phyloP scores from a whole-genome alignment of 1,284 basidiomycete genomes.

The Pholiota adiposa region DNA sequence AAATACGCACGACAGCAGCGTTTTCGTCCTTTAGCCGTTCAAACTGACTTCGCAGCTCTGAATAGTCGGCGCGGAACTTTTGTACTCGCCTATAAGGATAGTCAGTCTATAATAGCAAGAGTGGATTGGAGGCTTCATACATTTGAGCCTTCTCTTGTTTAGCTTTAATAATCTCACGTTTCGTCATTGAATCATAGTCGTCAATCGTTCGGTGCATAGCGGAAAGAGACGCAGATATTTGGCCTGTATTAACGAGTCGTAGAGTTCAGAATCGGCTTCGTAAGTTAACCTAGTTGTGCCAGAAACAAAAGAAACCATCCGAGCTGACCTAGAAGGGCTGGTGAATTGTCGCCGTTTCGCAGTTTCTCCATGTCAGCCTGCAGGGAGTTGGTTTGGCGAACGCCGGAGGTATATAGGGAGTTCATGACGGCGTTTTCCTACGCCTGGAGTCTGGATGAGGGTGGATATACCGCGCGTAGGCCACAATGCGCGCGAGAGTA shows the following conservation, averaged over 20 bases:
- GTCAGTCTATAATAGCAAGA: background rate
- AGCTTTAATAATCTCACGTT: constrained; percentile 90
- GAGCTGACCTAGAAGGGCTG: constrained; percentile 79
- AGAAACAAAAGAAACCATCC: background rate
- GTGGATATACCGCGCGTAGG: background rate
- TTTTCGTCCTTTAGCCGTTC: constrained; percentile 67
- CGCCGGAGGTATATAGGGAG: constrained; percentile 91
- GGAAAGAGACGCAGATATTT: constrained; percentile 93
- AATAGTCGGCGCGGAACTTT: constrained; percentile 79
- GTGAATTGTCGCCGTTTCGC: constrained; percentile 78
- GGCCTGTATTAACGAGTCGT: constrained; percentile 61
- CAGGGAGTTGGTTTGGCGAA: constrained; percentile 88
- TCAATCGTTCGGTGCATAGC: constrained; percentile 92
- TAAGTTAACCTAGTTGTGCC: constrained; percentile 19
- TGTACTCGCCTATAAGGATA: constrained; percentile 67
- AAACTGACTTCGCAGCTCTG: constrained; percentile 73
- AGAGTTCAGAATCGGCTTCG: constrained; percentile 17
- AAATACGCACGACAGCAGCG: constrained; percentile 42
- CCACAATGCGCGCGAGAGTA: background rate
- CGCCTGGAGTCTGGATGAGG: background rate
- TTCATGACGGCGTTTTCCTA: constrained; percentile 63
- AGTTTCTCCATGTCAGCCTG: constrained; percentile 85
- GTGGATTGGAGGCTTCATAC: constrained; percentile 47
- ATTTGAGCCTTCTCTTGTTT: constrained; percentile 94
- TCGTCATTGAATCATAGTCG: constrained; percentile 95